These are phyloP conservation scores for Lepraria neglecta DNA, from an alignment of 495 filamentous ascomycete species.

Conservation along the genomic window DNA sequence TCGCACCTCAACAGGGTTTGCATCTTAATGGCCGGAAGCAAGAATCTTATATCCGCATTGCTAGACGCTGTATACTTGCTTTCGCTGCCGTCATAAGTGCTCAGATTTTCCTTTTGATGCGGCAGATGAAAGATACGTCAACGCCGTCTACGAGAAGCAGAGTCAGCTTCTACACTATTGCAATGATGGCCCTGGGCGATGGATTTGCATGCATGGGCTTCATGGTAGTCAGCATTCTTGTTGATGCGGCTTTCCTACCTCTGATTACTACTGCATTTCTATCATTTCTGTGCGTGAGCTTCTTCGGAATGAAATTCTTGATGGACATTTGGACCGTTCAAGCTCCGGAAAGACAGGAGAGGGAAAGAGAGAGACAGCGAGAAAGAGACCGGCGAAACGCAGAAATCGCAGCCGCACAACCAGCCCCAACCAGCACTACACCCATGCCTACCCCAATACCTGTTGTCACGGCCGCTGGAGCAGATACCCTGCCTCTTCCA, in stretches of 20 bases:
- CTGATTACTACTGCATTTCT: slow-evolving; percentile 64
- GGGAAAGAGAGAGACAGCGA: slow-evolving; percentile 44
- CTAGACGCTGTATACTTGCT: slow-evolving; percentile 59
- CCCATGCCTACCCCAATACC: slow-evolving; percentile 31
- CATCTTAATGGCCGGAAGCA: slow-evolving; percentile 74
- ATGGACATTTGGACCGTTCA: slow-evolving; percentile 84
- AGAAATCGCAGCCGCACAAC: slow-evolving; percentile 9
- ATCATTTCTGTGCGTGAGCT: slow-evolving; percentile 63
- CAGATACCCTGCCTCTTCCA: slow-evolving; percentile 55
- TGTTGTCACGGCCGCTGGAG: slow-evolving; percentile 28
- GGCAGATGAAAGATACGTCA: slow-evolving; percentile 83
- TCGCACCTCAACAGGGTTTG: slow-evolving; percentile 52
- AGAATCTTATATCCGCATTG: slow-evolving; percentile 62
- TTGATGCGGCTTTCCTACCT: slow-evolving; percentile 60
- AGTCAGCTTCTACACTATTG: slow-evolving; percentile 82
- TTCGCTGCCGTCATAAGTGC: slow-evolving; percentile 57
- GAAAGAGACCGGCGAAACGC: slow-evolving; percentile 24
- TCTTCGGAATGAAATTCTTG: slow-evolving; percentile 76
- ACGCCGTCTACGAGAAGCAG: slow-evolving; percentile 92
- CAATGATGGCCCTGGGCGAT: slow-evolving; percentile 81
- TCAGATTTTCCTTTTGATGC: slow-evolving; percentile 68
- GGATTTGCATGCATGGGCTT: slow-evolving; percentile 58
- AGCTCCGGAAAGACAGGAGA: slow-evolving; percentile 67
- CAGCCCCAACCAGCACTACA: slow-evolving; percentile 20
- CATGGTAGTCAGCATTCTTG: slow-evolving; percentile 57